A percentile compares a stretch with the other conserved stretches of the same genome.
These are phyloP conservation scores for Diaporthe amygdali DNA, from an alignment of 2,329 filamentous ascomycete species.

Conservation along the genomic window DNA sequence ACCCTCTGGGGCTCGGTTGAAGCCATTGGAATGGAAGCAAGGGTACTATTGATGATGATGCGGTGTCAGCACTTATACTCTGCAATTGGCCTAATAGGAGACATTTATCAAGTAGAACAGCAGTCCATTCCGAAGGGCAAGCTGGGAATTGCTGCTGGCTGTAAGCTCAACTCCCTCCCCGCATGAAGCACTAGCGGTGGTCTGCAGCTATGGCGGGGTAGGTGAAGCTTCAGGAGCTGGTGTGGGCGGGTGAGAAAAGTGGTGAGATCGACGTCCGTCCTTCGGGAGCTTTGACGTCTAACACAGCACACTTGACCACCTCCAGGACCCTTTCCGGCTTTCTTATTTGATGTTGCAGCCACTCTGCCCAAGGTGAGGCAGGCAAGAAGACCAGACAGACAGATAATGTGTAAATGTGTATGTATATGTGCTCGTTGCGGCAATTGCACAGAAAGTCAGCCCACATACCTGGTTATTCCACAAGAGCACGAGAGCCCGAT, in stretches of 20 bases:
- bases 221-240: slow-evolving; percentile 7
- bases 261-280: neutral
- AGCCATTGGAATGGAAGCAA: slow-evolving; percentile 16
- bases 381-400: neutral
- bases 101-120: neutral
- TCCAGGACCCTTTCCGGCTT: neutral
- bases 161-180: neutral
- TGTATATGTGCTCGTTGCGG: neutral
- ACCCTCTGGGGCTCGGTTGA: slow-evolving; percentile 42
- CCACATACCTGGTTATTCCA: neutral
- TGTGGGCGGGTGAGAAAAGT: neutral
- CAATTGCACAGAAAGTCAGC: neutral
- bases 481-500: neutral
- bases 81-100: neutral
- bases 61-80: neutral
- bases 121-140: neutral
- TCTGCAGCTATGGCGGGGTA: slow-evolving; percentile 6
- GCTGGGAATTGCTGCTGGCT: neutral
- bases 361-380: neutral
- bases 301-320: neutral
- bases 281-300: neutral
- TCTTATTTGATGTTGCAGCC: neutral
- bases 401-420: too few relatives aligned
- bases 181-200: neutral
- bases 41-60: neutral